A percentile compares a stretch with the other conserved stretches of the same genome.
Conservation (phyloP, 306 rosid species). For the Quercus rubra region DNA sequence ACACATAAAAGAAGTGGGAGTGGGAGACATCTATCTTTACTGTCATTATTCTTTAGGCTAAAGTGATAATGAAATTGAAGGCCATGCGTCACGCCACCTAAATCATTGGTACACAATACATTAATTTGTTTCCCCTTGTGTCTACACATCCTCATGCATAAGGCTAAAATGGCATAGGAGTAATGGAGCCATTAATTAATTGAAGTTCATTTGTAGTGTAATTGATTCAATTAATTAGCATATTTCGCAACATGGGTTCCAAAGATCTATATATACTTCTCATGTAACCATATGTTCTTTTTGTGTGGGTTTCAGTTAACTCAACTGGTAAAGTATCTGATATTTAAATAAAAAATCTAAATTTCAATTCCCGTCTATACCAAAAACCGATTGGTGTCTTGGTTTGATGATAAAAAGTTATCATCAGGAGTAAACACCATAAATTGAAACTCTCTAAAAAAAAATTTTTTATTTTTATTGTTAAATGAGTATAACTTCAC, state of each 20-base stretch:
- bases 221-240: neutral
- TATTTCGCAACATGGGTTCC: neutral
- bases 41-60: no score
- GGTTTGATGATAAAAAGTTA: fast-evolving
- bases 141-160: neutral
- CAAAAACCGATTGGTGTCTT: no score
- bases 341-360: fast-evolving
- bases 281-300: neutral
- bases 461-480: neutral
- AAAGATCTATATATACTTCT: no score
- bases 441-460: no score
- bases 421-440: fast-evolving
- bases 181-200: neutral
- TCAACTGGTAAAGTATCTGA: fast-evolving
- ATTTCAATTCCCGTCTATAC: fast-evolving
- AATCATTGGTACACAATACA: slow-evolving; percentile 1
- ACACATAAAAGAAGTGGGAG: no score
- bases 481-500: neutral
- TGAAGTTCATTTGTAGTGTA: neutral
- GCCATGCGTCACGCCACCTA: slow-evolving; percentile 9
- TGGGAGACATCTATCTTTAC: no score
- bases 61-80: slow-evolving; percentile 1
- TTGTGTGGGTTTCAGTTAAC: fast-evolving
- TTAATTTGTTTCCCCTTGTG: neutral
- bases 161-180: neutral